These are phyloP conservation scores for Phytophthora boehmeriae DNA, from an alignment of 352 stramenopile species.

Conservation along the genomic window DNA sequence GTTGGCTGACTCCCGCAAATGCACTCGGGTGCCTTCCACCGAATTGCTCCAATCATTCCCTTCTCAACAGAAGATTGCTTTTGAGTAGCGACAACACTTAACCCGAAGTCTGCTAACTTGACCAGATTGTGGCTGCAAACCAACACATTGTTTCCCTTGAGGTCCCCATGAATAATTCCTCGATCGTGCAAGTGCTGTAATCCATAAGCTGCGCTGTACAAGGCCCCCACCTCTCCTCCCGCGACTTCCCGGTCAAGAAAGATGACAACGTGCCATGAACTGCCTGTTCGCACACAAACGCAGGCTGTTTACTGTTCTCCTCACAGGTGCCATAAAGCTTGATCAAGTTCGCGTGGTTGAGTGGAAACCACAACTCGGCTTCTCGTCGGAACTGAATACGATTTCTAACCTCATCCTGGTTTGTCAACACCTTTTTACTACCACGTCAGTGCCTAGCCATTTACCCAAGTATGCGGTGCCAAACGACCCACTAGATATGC, in stretches of 20 bases:
- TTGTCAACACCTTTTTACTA: constrained; percentile 20
- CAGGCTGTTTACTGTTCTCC: constrained; percentile 5
- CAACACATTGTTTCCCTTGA: constrained; percentile 39
- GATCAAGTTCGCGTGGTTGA: constrained; percentile 36
- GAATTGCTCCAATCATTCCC: constrained; percentile 15
- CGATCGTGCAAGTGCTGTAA: constrained; percentile 31
- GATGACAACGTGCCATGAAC: not conserved
- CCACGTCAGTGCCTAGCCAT: constrained; percentile 17
- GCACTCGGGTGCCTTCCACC: constrained; percentile 27
- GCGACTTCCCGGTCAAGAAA: constrained; percentile 3
- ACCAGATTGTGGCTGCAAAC: constrained; percentile 24
- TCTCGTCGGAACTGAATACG: constrained; percentile 15
- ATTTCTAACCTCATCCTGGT: not conserved
- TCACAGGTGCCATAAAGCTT: constrained; percentile 33
- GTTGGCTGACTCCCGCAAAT: not conserved
- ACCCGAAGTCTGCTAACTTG: constrained; percentile 26
- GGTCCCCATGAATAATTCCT: constrained; percentile 29
- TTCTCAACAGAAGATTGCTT: not conserved
- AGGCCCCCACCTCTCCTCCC: constrained; percentile 1
- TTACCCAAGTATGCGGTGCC: constrained; percentile 17
- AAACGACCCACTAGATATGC: constrained; percentile 13
- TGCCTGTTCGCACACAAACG: constrained; percentile 23
- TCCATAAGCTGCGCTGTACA: constrained; percentile 14
- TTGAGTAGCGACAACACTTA: constrained; percentile 17
- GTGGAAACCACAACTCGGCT: constrained; percentile 20